Conservation (phyloP, 2,329 filamentous ascomycete species). For the Xylariaceae sp. region DNA sequence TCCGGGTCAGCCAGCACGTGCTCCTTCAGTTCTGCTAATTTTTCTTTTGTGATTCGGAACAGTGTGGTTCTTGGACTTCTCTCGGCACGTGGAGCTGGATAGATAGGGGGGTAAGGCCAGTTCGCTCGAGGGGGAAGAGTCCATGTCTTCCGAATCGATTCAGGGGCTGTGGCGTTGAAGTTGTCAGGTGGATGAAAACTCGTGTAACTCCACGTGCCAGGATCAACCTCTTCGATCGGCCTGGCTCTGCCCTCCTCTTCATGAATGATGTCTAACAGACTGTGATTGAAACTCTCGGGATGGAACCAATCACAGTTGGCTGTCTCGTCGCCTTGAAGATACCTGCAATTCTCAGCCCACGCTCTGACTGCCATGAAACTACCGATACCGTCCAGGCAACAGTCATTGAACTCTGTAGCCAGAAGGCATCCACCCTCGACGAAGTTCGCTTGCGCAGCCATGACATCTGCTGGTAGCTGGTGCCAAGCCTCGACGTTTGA, state of each 20-base stretch:
- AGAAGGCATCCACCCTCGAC: slow-evolving; percentile 30
- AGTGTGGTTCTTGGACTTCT: slow-evolving; percentile 27
- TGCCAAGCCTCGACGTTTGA: slow-evolving; percentile 16
- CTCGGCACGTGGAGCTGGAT: slow-evolving; percentile 28
- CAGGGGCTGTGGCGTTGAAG: not conserved
- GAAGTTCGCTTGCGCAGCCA: slow-evolving; percentile 31
- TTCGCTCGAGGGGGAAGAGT: slow-evolving; percentile 1
- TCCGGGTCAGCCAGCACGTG: slow-evolving; percentile 25
- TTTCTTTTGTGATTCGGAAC: slow-evolving; percentile 32
- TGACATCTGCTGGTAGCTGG: slow-evolving; percentile 26
- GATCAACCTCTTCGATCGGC: slow-evolving; percentile 21
- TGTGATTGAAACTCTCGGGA: slow-evolving; percentile 30
- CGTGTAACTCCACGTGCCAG: slow-evolving; percentile 22
- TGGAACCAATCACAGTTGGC: slow-evolving; percentile 25
- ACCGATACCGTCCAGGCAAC: slow-evolving; percentile 25
- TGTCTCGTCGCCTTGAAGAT: slow-evolving; percentile 19
- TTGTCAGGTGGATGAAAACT: slow-evolving; percentile 18
- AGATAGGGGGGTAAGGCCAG: not conserved
- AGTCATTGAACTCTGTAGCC: slow-evolving; percentile 24
- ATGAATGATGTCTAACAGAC: slow-evolving; percentile 27
- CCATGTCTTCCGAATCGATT: not conserved
- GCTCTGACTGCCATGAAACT: slow-evolving; percentile 27
- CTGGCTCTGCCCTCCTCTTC: slow-evolving; percentile 22
- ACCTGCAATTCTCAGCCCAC: slow-evolving; percentile 32
- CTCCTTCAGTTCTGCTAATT: slow-evolving; percentile 32